These are phyloP conservation scores for Rutstroemia sp. DNA, from an alignment of 2,329 filamentous ascomycete genomes.

Conservation along the genomic window DNA sequence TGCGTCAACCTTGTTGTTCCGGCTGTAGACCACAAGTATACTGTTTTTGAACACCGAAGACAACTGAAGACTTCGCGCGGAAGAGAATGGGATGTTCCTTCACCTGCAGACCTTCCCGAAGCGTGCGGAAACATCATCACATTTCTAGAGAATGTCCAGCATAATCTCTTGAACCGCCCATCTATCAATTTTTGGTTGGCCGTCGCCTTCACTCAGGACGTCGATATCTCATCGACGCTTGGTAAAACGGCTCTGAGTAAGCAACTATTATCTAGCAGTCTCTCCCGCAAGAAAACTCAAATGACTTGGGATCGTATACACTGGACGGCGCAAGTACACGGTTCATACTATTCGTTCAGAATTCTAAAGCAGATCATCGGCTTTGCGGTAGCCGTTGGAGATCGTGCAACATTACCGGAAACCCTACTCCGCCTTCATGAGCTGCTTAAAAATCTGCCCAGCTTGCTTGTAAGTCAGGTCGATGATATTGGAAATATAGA, in stretches of 20 bases:
- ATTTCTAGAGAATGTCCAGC: constrained; percentile 12
- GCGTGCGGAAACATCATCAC: constrained; percentile 18
- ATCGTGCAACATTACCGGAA: constrained; percentile 5
- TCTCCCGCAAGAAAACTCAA: neutral
- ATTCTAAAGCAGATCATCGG: constrained; percentile 27
- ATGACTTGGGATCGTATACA: constrained; percentile 29
- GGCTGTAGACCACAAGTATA: constrained; percentile 13
- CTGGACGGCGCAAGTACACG: constrained; percentile 27
- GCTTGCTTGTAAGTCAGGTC: neutral
- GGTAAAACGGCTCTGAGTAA: constrained; percentile 17
- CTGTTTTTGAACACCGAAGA: constrained; percentile 26
- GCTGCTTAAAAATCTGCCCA: constrained; percentile 19
- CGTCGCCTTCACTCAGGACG: constrained; percentile 24
- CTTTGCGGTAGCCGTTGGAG: constrained; percentile 12
- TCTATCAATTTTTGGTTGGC: constrained; percentile 21
- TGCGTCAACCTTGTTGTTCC: constrained; percentile 35
- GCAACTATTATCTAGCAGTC: neutral
- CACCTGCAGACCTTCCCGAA: constrained; percentile 16
- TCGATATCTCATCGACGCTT: constrained; percentile 21
- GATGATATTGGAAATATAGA: neutral
- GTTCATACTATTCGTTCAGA: constrained; percentile 28
- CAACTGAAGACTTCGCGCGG: constrained; percentile 23
- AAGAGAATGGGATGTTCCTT: constrained; percentile 23
- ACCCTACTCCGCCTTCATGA: constrained; percentile 10
- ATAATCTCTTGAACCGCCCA: constrained; percentile 12